Evolutionary conservation across 805 yeast genomes (phyloP).

Genomic region (Saturnispora halmiae): DNA sequence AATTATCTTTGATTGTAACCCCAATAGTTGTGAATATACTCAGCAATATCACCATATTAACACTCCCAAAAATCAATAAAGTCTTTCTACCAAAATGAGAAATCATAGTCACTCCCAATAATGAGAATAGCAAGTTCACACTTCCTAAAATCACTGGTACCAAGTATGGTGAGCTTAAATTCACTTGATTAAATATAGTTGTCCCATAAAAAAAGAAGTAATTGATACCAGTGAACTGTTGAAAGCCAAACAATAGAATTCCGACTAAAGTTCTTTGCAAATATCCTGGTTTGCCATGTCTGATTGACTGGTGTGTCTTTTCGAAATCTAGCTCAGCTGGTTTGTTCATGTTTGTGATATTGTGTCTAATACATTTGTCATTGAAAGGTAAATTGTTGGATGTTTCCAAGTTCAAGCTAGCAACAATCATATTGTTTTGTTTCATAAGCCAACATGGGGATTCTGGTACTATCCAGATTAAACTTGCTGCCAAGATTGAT

Average conservation of each 20-base stretch:
- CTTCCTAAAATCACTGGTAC: slow-evolving; percentile 48
- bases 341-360: background rate
- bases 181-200: slow-evolving; percentile 43
- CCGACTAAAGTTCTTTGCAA: slow-evolving; percentile 26
- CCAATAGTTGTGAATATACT: slow-evolving; percentile 50
- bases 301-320: slow-evolving; percentile 14
- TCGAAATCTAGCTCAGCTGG: slow-evolving; percentile 1
- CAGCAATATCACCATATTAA: slow-evolving; percentile 44
- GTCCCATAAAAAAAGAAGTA: slow-evolving; percentile 62
- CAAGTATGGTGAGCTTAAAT: slow-evolving; percentile 43
- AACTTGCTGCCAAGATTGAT: slow-evolving; percentile 2
- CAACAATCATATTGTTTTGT: slow-evolving; percentile 6
- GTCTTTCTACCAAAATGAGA: slow-evolving; percentile 40
- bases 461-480: slow-evolving; percentile 28
- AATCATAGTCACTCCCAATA: slow-evolving; percentile 38
- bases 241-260: slow-evolving; percentile 23
- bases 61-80: slow-evolving; percentile 40
- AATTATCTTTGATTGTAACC: slow-evolving; percentile 29
- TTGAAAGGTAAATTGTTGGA: slow-evolving; percentile 15
- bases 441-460: slow-evolving; percentile 27
- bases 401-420: slow-evolving; percentile 18
- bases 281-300: slow-evolving; percentile 26
- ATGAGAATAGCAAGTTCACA: slow-evolving; percentile 46
- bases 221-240: slow-evolving; percentile 56
- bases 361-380: slow-evolving; percentile 17